Evolutionary conservation across 2,329 filamentous ascomycete species (phyloP), one percentile per base, ranked within the genome.

Genomic region (Ophiosphaerella korrae): DNA sequence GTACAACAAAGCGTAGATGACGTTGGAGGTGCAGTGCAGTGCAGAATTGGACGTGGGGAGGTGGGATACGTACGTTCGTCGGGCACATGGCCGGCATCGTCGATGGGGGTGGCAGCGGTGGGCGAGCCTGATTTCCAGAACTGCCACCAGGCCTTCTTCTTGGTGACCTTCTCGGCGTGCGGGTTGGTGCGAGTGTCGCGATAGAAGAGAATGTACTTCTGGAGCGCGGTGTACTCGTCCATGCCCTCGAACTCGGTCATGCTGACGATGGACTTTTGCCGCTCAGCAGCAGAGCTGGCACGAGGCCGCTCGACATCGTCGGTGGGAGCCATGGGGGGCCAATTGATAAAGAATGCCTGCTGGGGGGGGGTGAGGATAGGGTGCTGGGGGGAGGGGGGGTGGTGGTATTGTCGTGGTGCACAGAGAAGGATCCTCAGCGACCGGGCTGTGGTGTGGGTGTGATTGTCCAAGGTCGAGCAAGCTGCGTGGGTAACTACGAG

Each of bases 181-280:
- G 74, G 78, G 39, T 69, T 72, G 45, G 78, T 77, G 68, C 83
- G 82, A 51, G 82, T 79, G 74, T 86, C 84, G 64, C 81, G 81
- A 74, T 87, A 87, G 68, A 82, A 84, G 59, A 84, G 85, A 72
- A 88, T 87, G 77, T 85, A 88, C 67, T 84, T 82, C 70, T 87
- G 84, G 46, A 88, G 77, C 45, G 84, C 83, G 60, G 82, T 80
- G 75, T 87, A 88, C 73, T 88, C 85, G 71, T 86, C 84, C 74
- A 76, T 70, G 61, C 78, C 77, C 62, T 79, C 76, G 53, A 74
- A 72, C 40, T 64, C 68, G 42, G 64, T 64, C 61, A 70, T 60
- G 45, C 56, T 61, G 57, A 69, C 68, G 26, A 71, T 69, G 37
- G 71, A 74, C 62, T 69, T 68, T 32, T 69, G 66, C 45, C 71